Percentiles rank a stretch among this genome's conserved stretches.
These are phyloP conservation scores for Talaromyces sp. DNA, from an alignment of 2,329 filamentous ascomycete species.

Conservation along the genomic window DNA sequence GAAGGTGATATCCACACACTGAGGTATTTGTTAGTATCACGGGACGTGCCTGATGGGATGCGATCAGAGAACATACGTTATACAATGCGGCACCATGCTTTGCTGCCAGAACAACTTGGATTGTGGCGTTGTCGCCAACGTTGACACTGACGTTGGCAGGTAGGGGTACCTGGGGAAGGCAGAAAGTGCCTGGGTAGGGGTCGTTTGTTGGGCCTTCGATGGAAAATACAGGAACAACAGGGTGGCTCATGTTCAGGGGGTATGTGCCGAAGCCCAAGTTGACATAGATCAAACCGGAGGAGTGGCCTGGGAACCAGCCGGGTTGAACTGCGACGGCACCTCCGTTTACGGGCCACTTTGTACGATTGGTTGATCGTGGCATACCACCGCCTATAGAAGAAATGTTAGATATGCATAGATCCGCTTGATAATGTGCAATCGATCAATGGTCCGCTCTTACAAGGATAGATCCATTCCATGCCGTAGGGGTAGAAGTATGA, in stretches of 20 bases:
- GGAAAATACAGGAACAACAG: conserved; percentile 79
- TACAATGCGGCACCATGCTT: conserved; percentile 82
- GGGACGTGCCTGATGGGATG: not conserved
- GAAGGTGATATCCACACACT: conserved; percentile 96
- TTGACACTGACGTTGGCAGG: conserved; percentile 72
- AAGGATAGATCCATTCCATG: conserved; percentile 96
- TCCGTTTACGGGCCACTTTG: conserved; percentile 85
- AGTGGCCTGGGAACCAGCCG: conserved; percentile 92
- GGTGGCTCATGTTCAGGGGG: conserved; percentile 83
- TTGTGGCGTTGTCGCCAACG: conserved; percentile 84
- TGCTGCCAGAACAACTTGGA: conserved; percentile 82
- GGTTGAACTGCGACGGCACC: conserved; percentile 90
- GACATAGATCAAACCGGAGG: conserved; percentile 80
- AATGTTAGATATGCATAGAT: not conserved
- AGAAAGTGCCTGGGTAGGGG: conserved; percentile 86
- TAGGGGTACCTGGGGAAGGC: conserved; percentile 84
- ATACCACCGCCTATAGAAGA: conserved; percentile 75
- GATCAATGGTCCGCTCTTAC: conserved; percentile 55
- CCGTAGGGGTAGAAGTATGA: conserved; percentile 71
- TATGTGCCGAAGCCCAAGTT: conserved; percentile 85
- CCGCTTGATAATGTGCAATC: not conserved
- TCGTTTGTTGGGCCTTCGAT: conserved; percentile 79
- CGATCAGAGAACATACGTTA: conserved; percentile 60
- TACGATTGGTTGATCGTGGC: conserved; percentile 75
- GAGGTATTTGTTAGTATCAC: not conserved